A percentile compares a stretch with the other conserved stretches of the same genome.
Conservation (phyloP, 768 basidiomycete species). For the Mycena belliarum region DNA sequence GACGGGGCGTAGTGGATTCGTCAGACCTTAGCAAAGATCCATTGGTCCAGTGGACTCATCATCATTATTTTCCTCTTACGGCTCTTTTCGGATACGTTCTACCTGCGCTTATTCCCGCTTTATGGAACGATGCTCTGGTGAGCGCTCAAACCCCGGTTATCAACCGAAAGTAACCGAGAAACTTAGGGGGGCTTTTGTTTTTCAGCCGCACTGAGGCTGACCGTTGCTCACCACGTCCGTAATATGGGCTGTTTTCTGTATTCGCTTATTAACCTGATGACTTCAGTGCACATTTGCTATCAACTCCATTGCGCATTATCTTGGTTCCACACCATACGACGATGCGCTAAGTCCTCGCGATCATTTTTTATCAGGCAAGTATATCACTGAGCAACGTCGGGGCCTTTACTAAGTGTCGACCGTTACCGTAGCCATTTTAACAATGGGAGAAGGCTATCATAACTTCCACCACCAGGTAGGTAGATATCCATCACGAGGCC, state of each 20-base stretch:
- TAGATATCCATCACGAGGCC: too few relatives aligned
- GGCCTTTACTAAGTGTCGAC: too few relatives aligned
- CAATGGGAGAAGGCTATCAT: slow-evolving; percentile 88
- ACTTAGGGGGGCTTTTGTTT: slow-evolving; percentile 79
- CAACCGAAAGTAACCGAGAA: not conserved
- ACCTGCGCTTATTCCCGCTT: slow-evolving; percentile 68
- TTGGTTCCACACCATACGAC: slow-evolving; percentile 81
- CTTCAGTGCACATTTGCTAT: slow-evolving; percentile 82
- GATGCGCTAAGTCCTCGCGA: slow-evolving; percentile 78
- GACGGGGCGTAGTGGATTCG: slow-evolving; percentile 69
- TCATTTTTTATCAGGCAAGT: slow-evolving; percentile 60
- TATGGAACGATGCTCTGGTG: slow-evolving; percentile 58
- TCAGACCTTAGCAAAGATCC: slow-evolving; percentile 71
- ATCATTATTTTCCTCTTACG: slow-evolving; percentile 64
- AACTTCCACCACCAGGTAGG: slow-evolving; percentile 73
- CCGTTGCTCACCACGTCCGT: slow-evolving; percentile 81
- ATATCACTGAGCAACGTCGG: too few relatives aligned
- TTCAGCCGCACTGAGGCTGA: slow-evolving; percentile 68
- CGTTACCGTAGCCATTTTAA: slow-evolving; percentile 56
- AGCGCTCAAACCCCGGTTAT: slow-evolving; percentile 1
- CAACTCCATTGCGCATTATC: slow-evolving; percentile 85
- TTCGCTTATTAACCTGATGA: not conserved
- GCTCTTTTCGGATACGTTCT: slow-evolving; percentile 70
- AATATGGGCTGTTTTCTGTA: slow-evolving; percentile 4
- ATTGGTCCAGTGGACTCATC: slow-evolving; percentile 79